Base-by-base conservation (phyloP, 345 rosid genomes). In the Balakata baccata region DNA sequence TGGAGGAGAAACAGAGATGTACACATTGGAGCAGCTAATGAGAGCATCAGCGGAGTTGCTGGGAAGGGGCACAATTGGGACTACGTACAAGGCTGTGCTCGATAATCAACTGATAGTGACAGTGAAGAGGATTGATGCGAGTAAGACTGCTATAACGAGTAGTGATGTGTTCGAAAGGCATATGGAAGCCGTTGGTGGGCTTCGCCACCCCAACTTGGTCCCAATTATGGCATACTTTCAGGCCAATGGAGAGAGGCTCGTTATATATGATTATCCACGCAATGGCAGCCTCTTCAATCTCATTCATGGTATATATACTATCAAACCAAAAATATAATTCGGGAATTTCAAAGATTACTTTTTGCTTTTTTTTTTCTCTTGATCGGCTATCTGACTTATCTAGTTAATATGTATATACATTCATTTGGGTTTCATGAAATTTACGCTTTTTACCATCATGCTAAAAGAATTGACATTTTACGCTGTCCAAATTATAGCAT, bases 221-320 rank as follows among this genome's bases (percentile, higher is more conserved):
- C 94, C 90, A 0, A 59, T 92, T 29, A 78, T 83, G 67, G 91
- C 98, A 72, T 91, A 87, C 64, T 95, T 91, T 74, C 98, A 91
- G 71, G 89, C 94, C 0, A 89, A 88, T 20, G 96, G 96, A 23
- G 99, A 95, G 74, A 83, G 99, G 76, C 97, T 95, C 6, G 86
- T 92, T 49, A 81, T 95, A 72, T 95, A 78, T 10, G 96, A 91
- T 77, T 92, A 89, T 78, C 97, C 89, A 78, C 89, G 92, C 7
- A 92, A 95, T 73, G 98, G 99, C 60, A 92, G 99, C 64, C 84
- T 95, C 81, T 89, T 80, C 86, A 89, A 85, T 82, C 98, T 95
- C 79, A 84, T 95, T 80, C 99, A 95, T 69, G 97, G 99, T 95
- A 89, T 38, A 47, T 41, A 46, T 25, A 29, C 3, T 43, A 22